Evolutionary conservation across 371 early-diverging fungal genomes (phyloP), one percentile per base, ranked within the genome.

Genomic region (Mucor circinelloides): DNA sequence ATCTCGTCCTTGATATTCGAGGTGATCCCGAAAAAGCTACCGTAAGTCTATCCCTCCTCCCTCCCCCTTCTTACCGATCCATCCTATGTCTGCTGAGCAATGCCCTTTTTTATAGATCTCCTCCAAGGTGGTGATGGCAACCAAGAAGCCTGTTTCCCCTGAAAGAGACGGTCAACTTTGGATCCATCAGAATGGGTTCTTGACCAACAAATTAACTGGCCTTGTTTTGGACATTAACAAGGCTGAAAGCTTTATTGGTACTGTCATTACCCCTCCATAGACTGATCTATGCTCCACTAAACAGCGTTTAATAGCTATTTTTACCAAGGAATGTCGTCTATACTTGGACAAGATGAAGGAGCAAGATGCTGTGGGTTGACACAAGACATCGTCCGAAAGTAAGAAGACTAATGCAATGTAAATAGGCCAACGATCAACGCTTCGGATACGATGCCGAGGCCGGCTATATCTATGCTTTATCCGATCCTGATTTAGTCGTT

Each of bases 121-220:
- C 6, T 60, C 81, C 42, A 76, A 76, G 19, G 69, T 80, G 60
- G 71, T 80, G 7, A 80, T 74, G 76, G 68, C 68, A 19, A 42
- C 63, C 10, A 80, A 76, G 60, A 71, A 74, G 15, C 63, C 68
- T 34, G 56, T 63, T 40, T 75, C 78, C 44, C 74, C 78, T 42
- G 81, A 77, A 38, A 67, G 78, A 52, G 81, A 80, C 44, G 65
- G 63, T 21, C 81, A 80, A 50, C 74, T 80, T 8, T 80, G 78
- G 78, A 78, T 80, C n/a, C 76, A 80, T 31, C 78, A 80, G 59
- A 58, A 71, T 44, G 81, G 81, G 58, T 76, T 77, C n/a, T 70
- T 80, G 46, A 80, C 81, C 28, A 80, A 80, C 73, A 80, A 80
- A 56, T 48, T 62, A 3, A 67, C 70, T 1, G 81, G 78, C 54